Base-by-base conservation (phyloP, 148 eudicot species). In the Oxyria digyna region DNA sequence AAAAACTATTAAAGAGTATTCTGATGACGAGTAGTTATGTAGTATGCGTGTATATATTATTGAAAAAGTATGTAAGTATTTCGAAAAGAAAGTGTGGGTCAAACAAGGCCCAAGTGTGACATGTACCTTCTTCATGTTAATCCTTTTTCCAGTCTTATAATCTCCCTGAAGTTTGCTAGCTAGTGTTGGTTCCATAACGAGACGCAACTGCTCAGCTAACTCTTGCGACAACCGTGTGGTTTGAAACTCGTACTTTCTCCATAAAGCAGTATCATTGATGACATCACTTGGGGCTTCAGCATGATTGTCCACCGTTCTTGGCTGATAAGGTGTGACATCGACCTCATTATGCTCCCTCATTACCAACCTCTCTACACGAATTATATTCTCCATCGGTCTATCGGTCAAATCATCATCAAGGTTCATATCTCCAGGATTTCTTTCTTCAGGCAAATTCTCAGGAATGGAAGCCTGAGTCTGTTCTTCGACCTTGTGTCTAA, bases 151-250 rank as follows among this genome's bases (percentile, higher is more conserved):
- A 67, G 99, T 95, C 75, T 80, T 85, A 85, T 88, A 95, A 85
- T 95, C 99, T 43, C 99, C 99, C 76, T 85, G 91, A 11, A 95
- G 99, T 83, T 87, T 95, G 88, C 93, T 91, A 72, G 99, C 99
- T 71, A 88, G 76, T 42, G 99, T 95, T 52, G 99, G 99, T 65
- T 95, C 97, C 97, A 95, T 87, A 41, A 91, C 87, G 42, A 95
- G 78, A 65, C 99, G 97, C 75, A 95, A 75, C 78, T 95, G 97
- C 81, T 95, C 97, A 55, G 99, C 89, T 79, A 95, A 78, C 82
- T 91, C 99, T 69, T 91, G 99, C 31, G 99, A 95, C 78, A 95
- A 77, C 78, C 96, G 91, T 38, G 87, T 79, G 20, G 99, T 95
- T 8, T 46, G 90, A 42, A 81, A 68, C 72, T 95, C 97, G 64